These are phyloP conservation scores for Geotrichum restrictum DNA, from an alignment of 1,139 yeast genomes.

Conservation along the genomic window DNA sequence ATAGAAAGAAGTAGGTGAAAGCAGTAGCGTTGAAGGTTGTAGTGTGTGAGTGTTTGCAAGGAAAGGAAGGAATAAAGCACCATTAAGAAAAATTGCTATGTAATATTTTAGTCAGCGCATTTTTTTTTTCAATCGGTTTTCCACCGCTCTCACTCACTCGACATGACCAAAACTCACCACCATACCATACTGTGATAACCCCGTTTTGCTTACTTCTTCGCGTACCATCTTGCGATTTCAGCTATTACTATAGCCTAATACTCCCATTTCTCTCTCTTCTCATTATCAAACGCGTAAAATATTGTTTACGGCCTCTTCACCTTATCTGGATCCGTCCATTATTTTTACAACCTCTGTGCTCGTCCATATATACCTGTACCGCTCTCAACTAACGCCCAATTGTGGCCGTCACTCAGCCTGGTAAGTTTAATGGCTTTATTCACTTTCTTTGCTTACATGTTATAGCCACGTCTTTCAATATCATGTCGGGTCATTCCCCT, in stretches of 20 bases:
- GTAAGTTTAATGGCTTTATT: slow-evolving; percentile 3
- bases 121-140: slow-evolving; percentile 5
- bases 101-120: neutral
- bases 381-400: slow-evolving; percentile 3
- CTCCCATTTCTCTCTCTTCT: neutral
- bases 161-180: slow-evolving; percentile 3
- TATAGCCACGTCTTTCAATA: neutral
- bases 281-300: neutral
- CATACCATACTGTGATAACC: neutral
- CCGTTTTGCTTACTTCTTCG: neutral
- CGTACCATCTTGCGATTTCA: too few relatives aligned
- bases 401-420: slow-evolving; percentile 5
- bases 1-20: neutral
- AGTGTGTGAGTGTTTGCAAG: neutral
- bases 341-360: neutral
- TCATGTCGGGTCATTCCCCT: slow-evolving; percentile 18
- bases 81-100: neutral
- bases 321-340: neutral
- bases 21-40: neutral
- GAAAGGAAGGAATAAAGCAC: neutral
- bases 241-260: too few relatives aligned
- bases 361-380: neutral
- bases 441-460: neutral
- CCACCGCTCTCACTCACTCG: slow-evolving; percentile 14
- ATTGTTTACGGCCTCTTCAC: neutral